A percentile compares a stretch with the other conserved stretches of the same genome.
Conservation (phyloP, 306 rosid species). For the Inga oerstediana region DNA sequence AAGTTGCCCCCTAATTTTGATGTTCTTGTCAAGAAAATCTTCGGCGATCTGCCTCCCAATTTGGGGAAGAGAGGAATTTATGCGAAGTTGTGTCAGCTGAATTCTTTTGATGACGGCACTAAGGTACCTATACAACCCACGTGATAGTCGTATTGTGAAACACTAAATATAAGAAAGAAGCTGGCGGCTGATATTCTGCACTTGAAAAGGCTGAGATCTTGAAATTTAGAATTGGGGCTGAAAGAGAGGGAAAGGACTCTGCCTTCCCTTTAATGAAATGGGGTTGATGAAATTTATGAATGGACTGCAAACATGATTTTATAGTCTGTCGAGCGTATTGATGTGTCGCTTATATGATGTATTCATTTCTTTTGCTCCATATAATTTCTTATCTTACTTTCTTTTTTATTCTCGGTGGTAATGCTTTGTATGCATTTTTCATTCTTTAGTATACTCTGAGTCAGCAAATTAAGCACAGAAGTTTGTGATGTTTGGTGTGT, state of each 20-base stretch:
- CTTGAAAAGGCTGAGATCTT: neutral
- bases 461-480: neutral
- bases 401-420: neutral
- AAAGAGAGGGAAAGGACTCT: neutral
- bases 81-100: constrained; percentile 57
- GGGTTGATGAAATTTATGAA: neutral
- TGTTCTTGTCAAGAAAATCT: constrained; percentile 39
- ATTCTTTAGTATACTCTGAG: neutral
- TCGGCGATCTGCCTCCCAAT: constrained; percentile 35
- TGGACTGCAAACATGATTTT: neutral
- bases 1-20: constrained; percentile 64
- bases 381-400: neutral
- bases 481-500: neutral
- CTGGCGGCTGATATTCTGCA: neutral
- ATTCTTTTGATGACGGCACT: constrained; percentile 52
- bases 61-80: constrained; percentile 62
- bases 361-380: neutral
- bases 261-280: neutral
- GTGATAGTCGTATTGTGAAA: neutral
- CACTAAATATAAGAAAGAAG: neutral
- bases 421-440: neutral
- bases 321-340: neutral
- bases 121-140: constrained; percentile 50
- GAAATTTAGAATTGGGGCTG: neutral
- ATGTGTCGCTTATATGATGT: neutral